Evolutionary conservation across 352 stramenopile species (phyloP).

Genomic region (Blastocystis hominis): DNA sequence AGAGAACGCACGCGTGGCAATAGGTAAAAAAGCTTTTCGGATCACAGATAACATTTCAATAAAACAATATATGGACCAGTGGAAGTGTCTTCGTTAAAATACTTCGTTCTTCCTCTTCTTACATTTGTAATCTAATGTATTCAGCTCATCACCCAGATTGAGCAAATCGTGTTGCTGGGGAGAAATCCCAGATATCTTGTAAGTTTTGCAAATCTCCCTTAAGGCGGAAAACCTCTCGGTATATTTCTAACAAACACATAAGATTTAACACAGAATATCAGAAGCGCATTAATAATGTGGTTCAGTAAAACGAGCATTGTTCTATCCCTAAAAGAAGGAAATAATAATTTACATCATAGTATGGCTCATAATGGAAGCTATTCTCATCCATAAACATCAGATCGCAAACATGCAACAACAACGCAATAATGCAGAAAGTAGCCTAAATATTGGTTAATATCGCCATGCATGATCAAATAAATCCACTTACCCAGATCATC

Average conservation of each 20-base stretch:
- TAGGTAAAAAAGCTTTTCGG: no score
- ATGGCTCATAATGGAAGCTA: conserved; percentile 57
- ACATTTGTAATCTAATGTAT: background rate
- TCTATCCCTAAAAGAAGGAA: background rate
- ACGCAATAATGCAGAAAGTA: conserved; percentile 49
- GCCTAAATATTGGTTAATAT: background rate
- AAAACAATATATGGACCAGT: background rate
- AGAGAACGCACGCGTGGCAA: background rate
- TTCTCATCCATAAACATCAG: conserved; percentile 54
- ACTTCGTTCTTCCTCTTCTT: background rate
- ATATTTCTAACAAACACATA: no score
- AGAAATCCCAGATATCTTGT: no score
- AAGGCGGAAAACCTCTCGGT: no score
- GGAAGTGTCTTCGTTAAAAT: background rate
- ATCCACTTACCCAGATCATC: conserved; percentile 38
- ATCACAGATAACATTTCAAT: background rate
- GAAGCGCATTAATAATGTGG: conserved; percentile 49
- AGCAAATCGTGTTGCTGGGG: no score
- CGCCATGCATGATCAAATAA: background rate
- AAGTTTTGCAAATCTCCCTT: no score
- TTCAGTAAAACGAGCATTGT: conserved; percentile 39
- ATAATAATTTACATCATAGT: conserved; percentile 4
- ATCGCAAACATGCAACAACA: conserved; percentile 57
- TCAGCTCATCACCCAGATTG: background rate
- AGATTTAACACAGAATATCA: conserved; percentile 15